A percentile compares a stretch with the other conserved stretches of the same genome.
These are phyloP conservation scores for Saccharomyces pastorianus DNA, from an alignment of 1,139 yeast species.

Conservation along the genomic window DNA sequence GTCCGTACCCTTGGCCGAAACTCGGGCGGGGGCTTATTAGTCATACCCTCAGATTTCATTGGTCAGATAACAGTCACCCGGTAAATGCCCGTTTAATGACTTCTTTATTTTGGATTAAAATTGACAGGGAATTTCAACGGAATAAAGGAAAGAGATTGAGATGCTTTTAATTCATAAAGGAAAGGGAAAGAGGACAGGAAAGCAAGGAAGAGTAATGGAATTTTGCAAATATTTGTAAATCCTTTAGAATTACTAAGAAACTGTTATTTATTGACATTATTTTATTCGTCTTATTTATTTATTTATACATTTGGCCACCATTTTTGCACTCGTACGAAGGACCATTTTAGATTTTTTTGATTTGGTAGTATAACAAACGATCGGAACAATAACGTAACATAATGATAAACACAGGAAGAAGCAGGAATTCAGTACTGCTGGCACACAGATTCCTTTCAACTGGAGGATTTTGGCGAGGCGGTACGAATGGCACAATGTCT, in stretches of 20 bases:
- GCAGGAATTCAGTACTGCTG: background rate
- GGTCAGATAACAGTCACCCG: background rate
- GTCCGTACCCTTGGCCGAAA: background rate
- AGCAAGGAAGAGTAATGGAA: background rate
- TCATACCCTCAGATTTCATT: background rate
- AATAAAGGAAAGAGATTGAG: background rate
- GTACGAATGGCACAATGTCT: background rate
- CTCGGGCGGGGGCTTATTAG: background rate
- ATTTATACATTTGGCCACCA: background rate
- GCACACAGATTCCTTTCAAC: background rate
- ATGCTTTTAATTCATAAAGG: background rate
- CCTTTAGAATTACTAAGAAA: background rate
- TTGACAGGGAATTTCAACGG: background rate
- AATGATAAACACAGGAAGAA: background rate
- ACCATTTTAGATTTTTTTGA: background rate
- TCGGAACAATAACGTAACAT: background rate
- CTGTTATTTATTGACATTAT: background rate
- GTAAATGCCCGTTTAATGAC: background rate
- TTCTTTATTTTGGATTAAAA: background rate
- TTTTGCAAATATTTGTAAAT: background rate
- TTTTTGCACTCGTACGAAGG: background rate
- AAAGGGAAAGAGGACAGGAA: background rate
- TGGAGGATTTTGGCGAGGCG: background rate
- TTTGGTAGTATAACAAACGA: background rate
- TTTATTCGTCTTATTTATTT: background rate